A percentile compares a stretch with the other conserved stretches of the same genome.
Evolutionary conservation across 108 stramenopile genomes (phyloP).

Genomic region (Poteriospumella lacustris): DNA sequence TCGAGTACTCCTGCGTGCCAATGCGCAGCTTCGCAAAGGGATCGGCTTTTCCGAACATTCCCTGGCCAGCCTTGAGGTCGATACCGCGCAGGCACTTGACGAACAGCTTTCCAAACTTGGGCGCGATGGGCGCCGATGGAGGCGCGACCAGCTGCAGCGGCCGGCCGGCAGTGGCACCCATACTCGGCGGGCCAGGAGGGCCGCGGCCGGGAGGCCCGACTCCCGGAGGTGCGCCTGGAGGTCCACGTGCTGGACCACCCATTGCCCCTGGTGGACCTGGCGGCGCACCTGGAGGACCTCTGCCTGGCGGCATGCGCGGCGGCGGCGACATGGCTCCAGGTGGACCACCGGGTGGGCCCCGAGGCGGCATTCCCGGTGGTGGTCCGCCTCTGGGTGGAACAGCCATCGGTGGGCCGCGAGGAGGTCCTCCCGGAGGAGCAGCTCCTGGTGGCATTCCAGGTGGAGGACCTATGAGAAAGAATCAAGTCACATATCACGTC

Average conservation of each 20-base stretch:
- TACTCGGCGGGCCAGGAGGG: constrained; percentile 39
- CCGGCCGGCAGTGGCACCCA: constrained; percentile 36
- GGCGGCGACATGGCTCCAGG: neutral
- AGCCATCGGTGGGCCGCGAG: neutral
- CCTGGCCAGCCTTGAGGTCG: constrained; percentile 69
- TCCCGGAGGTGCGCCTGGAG: constrained; percentile 38
- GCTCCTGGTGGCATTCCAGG: constrained; percentile 23
- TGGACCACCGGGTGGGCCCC: constrained; percentile 31
- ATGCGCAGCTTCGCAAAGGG: constrained; percentile 66
- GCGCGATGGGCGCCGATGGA: constrained; percentile 34
- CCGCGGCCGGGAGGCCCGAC: constrained; percentile 60
- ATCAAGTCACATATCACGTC: too few species aligned
- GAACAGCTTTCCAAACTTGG: constrained; percentile 57
- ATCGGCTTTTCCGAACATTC: constrained; percentile 70
- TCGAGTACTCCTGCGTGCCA: constrained; percentile 53
- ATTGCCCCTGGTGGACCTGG: constrained; percentile 33
- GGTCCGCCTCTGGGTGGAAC: neutral
- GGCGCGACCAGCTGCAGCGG: constrained; percentile 52
- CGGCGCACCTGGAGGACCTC: constrained; percentile 30
- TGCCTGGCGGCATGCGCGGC: neutral
- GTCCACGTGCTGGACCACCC: constrained; percentile 37
- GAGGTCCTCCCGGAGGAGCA: neutral
- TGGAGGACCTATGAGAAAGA: too few species aligned
- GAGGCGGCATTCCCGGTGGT: constrained; percentile 24
- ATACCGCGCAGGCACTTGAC: constrained; percentile 62